Evolutionary conservation across 2,329 filamentous ascomycete species (phyloP), one percentile per base, ranked within the genome.

Genomic region (Podosphaera aphanis): DNA sequence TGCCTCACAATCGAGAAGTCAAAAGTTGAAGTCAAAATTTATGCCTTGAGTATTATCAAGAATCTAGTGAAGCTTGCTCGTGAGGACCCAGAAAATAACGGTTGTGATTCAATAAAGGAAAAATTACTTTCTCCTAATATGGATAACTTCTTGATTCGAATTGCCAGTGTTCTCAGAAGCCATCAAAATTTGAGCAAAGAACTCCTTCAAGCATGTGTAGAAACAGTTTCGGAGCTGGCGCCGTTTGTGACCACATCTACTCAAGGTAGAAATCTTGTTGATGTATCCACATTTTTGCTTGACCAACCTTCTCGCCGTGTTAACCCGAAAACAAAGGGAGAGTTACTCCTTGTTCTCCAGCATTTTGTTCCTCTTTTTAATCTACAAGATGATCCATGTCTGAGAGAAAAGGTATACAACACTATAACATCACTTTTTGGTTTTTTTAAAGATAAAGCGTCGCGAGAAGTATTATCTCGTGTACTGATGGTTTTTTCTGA

Each of bases 1-100:
- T 81, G 79, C 53, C 64, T 98, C 21, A 68, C 69, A 3, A 68
- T 80, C 5, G 68, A 73, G 40, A 88, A 81, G 46, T 75, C 82
- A 0, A 90, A 90, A 59, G 82, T 88, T 50, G 79, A 85, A 47
- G 86, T 98, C 47, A 90, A 86, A 57, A 63, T 81, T 0, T 93
- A 83, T 58, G 74, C 86, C 1, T 66, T 98, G 25, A 70, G 75
- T 10, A 78, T 95, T 37, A 61, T 98, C 39, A 70, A 73, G 38
- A 79, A 76, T 47, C 64, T 88, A 29, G 69, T 84, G 29, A 68
- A 67, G 46, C 63, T 79, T 43, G 70, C 74, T 1, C 64, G 66
- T 45, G 68, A 70, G 1, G 66, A 73, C 7, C 68, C 74, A 49
- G 69, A 67, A 1, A 20, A 44, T 25, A 8, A 20, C 23, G 20